phyloP scores from a whole-genome alignment of 108 stramenopile genomes.

The Pseudonitzschia pungens region DNA sequence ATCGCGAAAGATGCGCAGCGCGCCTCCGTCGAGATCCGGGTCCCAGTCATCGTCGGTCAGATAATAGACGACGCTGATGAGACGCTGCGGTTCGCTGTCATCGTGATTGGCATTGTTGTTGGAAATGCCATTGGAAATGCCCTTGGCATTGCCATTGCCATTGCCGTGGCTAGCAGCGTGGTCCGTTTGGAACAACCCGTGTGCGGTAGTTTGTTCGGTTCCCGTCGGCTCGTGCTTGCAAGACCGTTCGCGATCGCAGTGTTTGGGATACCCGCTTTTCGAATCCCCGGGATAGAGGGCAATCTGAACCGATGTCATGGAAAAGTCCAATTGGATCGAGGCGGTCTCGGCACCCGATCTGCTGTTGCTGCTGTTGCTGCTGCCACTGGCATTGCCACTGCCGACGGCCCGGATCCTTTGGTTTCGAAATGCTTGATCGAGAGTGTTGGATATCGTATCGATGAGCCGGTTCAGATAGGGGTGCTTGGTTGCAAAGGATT shows the following conservation, averaged over 20 bases:
- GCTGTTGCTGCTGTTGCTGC: neutral
- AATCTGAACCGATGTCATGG: slow-evolving; percentile 61
- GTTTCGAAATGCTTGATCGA: slow-evolving; percentile 12
- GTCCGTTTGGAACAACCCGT: no score
- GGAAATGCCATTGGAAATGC: no score
- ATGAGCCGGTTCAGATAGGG: slow-evolving; percentile 45
- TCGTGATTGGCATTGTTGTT: slow-evolving; percentile 2
- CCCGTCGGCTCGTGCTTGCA: neutral
- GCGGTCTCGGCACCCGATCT: neutral
- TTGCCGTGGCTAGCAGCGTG: neutral
- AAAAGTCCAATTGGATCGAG: slow-evolving; percentile 31
- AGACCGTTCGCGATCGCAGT: slow-evolving; percentile 52
- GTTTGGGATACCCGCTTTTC: slow-evolving; percentile 51
- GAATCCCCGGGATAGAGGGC: slow-evolving; percentile 66
- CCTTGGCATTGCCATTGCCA: slow-evolving; percentile 1
- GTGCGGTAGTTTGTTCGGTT: no score
- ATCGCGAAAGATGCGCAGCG: slow-evolving; percentile 43
- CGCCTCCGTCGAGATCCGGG: slow-evolving; percentile 56
- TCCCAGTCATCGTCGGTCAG: slow-evolving; percentile 60
- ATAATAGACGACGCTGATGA: slow-evolving; percentile 73
- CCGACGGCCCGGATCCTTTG: no score
- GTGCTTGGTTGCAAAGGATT: slow-evolving; percentile 32
- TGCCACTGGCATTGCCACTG: neutral
- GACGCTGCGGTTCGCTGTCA: slow-evolving; percentile 24
- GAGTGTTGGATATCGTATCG: slow-evolving; percentile 32